Base-by-base conservation (phyloP, 768 basidiomycete genomes). In the Kwoniella newhampshirensis region DNA sequence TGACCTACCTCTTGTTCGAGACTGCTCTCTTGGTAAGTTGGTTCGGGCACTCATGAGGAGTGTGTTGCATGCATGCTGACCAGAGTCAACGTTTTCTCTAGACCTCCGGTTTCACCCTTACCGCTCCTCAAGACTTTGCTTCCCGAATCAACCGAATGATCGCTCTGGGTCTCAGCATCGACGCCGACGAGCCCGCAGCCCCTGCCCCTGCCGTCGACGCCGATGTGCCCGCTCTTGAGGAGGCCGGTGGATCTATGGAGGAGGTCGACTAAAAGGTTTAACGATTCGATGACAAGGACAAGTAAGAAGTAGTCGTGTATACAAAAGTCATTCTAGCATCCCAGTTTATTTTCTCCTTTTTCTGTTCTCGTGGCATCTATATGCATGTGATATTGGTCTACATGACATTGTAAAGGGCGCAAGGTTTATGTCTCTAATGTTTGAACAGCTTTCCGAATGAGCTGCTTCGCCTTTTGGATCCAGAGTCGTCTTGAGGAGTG, bases 81-180 rank as follows among this genome's bases (percentile, higher is more conserved):
- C 8, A 5, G 6, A 54, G 4, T 36, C n/a, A n/a, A n/a, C n/a
- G n/a, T n/a, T n/a, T n/a, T n/a, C n/a, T 32, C 3, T 30, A 59
- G 39, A 78, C 77, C 56, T 78, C 76, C 30, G 76, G 77, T 49
- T 99, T 99, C 84, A 86, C 90, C 52, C 86, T 99, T 58, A 91
- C 98, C 65, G 89, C 93, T 77, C 94, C 96, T 25, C 85, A 88
- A 60, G 89, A 88, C 55, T 98, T 96, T 77, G 89, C 92, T 60
- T 87, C 88, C 82, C 89, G 94, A 64, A 97, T 98, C 78, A 85
- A 94, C 82, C 86, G 91, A 61, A 97, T 97, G 94, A 93, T 99
- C 77, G 82, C 88, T 73, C 82, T 81, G 68, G 84, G 76, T 70
- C 72, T 77, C 28, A 67, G 64, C 49, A 76, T 77, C 68, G 77